Conservation (phyloP, 2,329 filamentous ascomycete species). For the Rhexocercosporidium sp. region DNA sequence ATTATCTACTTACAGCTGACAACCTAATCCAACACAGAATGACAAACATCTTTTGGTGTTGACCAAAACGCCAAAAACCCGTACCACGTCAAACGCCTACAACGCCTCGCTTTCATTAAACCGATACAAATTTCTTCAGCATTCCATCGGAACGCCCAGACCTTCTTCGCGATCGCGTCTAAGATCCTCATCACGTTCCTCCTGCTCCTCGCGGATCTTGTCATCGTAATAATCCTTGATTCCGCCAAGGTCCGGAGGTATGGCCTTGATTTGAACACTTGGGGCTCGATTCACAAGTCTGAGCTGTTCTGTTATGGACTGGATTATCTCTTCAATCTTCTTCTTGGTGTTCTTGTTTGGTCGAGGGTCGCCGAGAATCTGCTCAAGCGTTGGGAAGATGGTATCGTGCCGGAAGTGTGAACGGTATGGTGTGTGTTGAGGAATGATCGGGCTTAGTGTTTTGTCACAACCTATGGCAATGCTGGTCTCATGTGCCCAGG, state of each 20-base stretch:
- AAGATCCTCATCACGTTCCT: slow-evolving; percentile 60
- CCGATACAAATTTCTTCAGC: slow-evolving; percentile 21
- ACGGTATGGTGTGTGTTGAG: slow-evolving; percentile 81
- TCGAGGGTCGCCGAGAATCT: slow-evolving; percentile 68
- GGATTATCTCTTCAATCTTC: slow-evolving; percentile 75
- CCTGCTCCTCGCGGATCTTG: slow-evolving; percentile 66
- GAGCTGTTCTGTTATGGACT: slow-evolving; percentile 83
- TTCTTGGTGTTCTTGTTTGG: slow-evolving; percentile 80
- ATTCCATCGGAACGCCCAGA: slow-evolving; percentile 62
- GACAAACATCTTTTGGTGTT: neutral
- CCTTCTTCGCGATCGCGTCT: slow-evolving; percentile 62
- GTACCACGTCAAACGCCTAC: neutral
- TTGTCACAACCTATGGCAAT: slow-evolving; percentile 80
- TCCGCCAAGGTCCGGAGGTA: slow-evolving; percentile 76
- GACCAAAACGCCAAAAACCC: neutral
- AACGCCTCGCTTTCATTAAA: slow-evolving; percentile 11
- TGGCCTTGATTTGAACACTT: slow-evolving; percentile 81
- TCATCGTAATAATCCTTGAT: slow-evolving; percentile 73
- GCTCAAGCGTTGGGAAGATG: slow-evolving; percentile 84
- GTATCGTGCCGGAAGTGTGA: slow-evolving; percentile 87
- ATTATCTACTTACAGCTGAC: neutral
- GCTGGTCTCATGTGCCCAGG: slow-evolving; percentile 96
- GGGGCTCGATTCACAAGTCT: slow-evolving; percentile 84
- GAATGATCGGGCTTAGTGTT: slow-evolving; percentile 74
- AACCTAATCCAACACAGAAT: neutral